phyloP scores from a whole-genome alignment of 2,329 filamentous ascomycete genomes.

The Alternaria metachromatica region DNA sequence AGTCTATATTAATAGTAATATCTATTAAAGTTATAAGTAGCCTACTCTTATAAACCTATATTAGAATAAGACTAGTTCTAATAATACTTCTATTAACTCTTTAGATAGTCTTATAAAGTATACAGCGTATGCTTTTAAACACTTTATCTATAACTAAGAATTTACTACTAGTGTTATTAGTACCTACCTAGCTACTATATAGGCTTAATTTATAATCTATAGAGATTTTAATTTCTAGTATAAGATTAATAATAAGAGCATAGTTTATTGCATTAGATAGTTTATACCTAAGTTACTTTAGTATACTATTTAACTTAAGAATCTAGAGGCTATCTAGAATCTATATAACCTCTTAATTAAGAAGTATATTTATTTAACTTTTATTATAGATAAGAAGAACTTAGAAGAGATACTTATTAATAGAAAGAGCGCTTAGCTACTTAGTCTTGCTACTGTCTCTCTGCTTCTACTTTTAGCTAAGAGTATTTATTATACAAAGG shows the following conservation, averaged over 20 bases:
- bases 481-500: not conserved
- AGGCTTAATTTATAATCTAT: not conserved
- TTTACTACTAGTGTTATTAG: not conserved
- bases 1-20: not conserved
- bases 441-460: not conserved
- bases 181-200: not conserved
- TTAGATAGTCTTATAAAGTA: not conserved
- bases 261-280: not conserved
- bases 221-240: not conserved
- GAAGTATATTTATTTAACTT: not conserved
- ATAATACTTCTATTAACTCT: not conserved
- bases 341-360: not conserved
- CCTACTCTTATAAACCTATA: not conserved
- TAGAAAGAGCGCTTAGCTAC: not conserved
- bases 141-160: not conserved
- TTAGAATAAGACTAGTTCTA: not conserved
- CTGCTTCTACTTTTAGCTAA: not conserved
- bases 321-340: not conserved
- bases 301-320: not conserved
- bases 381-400: not conserved
- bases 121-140: not conserved
- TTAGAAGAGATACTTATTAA: not conserved
- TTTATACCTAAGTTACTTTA: not conserved
- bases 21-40: not conserved
- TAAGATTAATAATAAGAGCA: not conserved